A percentile compares a stretch with the other conserved stretches of the same genome.
Conservation (phyloP, 495 filamentous ascomycete species). For the Tetracladium setigerum region DNA sequence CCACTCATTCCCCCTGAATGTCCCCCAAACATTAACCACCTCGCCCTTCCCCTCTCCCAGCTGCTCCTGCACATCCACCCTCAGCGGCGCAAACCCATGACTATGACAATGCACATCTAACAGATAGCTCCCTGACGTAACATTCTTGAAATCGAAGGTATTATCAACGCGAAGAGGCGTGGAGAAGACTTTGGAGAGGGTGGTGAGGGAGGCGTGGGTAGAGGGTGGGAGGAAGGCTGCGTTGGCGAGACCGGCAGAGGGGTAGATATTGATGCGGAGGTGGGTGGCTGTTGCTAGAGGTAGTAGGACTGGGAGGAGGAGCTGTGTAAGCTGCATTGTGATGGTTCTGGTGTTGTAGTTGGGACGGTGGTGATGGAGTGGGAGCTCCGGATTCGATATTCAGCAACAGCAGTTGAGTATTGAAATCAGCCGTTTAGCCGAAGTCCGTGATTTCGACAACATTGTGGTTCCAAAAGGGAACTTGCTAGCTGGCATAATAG, state of each 20-base stretch:
- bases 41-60: slow-evolving; percentile 38
- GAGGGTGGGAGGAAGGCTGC: slow-evolving; percentile 51
- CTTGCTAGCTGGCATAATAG: too few species aligned
- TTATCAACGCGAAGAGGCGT: slow-evolving; percentile 58
- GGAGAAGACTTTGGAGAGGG: slow-evolving; percentile 32
- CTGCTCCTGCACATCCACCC: slow-evolving; percentile 60
- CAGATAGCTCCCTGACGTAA: slow-evolving; percentile 63
- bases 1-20: slow-evolving; percentile 83
- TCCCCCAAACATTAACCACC: slow-evolving; percentile 65
- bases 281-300: slow-evolving; percentile 23
- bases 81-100: slow-evolving; percentile 64
- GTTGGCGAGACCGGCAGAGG: slow-evolving; percentile 43
- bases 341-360: neutral
- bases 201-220: slow-evolving; percentile 66
- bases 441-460: too few species aligned
- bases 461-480: too few species aligned
- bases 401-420: too few species aligned
- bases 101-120: slow-evolving; percentile 69
- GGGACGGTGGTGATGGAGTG: neutral
- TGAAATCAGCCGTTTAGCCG: too few species aligned
- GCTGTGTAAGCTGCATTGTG: slow-evolving; percentile 19
- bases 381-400: neutral
- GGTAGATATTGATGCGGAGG: slow-evolving; percentile 39
- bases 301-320: slow-evolving; percentile 17
- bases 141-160: slow-evolving; percentile 65